phyloP scores from a whole-genome alignment of 192 early-diverging fungal genomes.

The Gamsiella multidivaricata region DNA sequence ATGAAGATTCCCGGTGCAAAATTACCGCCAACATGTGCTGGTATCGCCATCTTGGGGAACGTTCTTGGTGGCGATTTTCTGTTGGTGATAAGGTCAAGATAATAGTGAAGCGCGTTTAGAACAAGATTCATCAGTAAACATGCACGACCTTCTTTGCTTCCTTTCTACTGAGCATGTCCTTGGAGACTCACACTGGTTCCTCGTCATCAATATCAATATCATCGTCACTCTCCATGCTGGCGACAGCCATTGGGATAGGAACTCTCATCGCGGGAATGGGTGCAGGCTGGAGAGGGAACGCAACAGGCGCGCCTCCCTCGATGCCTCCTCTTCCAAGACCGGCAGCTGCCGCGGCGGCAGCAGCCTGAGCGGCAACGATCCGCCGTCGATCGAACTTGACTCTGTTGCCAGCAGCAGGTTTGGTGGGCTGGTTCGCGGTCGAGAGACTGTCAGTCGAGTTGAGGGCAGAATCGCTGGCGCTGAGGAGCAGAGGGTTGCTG shows the following conservation, averaged over 20 bases:
- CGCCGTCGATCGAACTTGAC: constrained; percentile 52
- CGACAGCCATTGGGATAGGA: constrained; percentile 30
- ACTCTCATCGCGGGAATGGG: constrained; percentile 33
- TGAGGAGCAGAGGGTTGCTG: constrained; percentile 17
- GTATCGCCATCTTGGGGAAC: constrained; percentile 51
- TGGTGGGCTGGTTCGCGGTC: constrained; percentile 6
- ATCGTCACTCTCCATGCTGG: constrained; percentile 68
- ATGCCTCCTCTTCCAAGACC: constrained; percentile 53
- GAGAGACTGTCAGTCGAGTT: not conserved
- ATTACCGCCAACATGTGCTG: constrained; percentile 40
- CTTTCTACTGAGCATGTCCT: too few relatives aligned
- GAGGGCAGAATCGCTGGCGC: constrained; percentile 11
- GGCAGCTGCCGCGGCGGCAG: constrained; percentile 58
- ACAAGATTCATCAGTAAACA: not conserved
- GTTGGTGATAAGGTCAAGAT: constrained; percentile 2
- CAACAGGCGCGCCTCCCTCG: constrained; percentile 22
- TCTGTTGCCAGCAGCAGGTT: constrained; percentile 20
- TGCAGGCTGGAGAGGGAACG: constrained; percentile 33
- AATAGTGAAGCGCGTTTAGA: not conserved
- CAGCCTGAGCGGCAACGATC: constrained; percentile 59
- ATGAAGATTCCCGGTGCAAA: constrained; percentile 59
- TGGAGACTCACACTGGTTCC: constrained; percentile 56
- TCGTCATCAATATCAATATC: constrained; percentile 74
- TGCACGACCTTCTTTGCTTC: too few relatives aligned
- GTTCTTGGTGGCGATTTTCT: constrained; percentile 50